Evolutionary conservation across 2,329 filamentous ascomycete species (phyloP), one percentile per base, ranked within the genome.

Genomic region (Colletotrichum destructivum): DNA sequence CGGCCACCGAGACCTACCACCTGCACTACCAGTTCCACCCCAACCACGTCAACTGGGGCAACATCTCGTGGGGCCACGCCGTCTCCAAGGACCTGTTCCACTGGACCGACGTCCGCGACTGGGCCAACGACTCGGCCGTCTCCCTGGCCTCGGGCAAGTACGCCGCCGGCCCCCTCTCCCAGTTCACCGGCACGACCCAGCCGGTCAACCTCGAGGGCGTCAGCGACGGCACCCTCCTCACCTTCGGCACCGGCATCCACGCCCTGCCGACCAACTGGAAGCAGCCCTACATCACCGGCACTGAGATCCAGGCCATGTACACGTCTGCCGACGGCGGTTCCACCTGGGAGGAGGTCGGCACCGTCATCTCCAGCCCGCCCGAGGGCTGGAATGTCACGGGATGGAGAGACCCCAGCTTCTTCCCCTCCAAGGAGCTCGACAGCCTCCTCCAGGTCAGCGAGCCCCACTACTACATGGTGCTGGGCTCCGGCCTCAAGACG

Each of bases 51-150:
- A 83, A 87, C 0, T 87, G 79, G 82, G 89, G 89, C 1, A 89
- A 90, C 71, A 87, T 91, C 75, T 89, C 92, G 75, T 92, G 90
- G 91, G 90, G 91, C 12, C 90, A 92, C 75, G 90, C 90, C 2
- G 92, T 90, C 1, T 89, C 87, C 42, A 76, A 80, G 16, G 90
- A 93, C 75, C 81, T 92, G 1, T 91, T 90, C 75, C 87, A 88
- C 70, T 93, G 90, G 91, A 73, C 66, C 16, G 73, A 74, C 18
- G 66, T 73, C 21, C 51, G 54, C 16, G 70, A 66, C 31, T 74
- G 72, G 72, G 44, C 54, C 26, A 72, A 73, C 54, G 72, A 74
- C 65, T 66, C 70, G 11, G 65, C 72, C 16, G 72, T 74, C 1
- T 73, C 70, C 18, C 31, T 74, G 2, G 72, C 72, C 38, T 40